These are phyloP conservation scores for Xylaria sp. DNA, from an alignment of 2,329 filamentous ascomycete species.

Conservation along the genomic window DNA sequence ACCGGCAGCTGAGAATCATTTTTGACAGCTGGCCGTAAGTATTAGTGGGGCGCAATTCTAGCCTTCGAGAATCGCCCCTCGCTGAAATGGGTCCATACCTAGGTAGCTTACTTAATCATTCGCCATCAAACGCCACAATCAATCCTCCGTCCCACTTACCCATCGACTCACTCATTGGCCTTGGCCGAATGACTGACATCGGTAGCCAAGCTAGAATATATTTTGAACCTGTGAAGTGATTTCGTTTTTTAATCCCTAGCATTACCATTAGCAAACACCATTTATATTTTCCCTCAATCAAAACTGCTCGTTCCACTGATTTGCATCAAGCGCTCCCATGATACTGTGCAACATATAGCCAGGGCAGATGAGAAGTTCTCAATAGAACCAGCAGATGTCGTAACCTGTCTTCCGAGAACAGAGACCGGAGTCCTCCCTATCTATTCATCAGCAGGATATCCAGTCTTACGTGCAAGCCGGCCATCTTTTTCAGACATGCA, in stretches of 20 bases:
- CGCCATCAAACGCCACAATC: neutral
- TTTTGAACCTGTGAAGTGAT: neutral
- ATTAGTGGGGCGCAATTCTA: too few species aligned
- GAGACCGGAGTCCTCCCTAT: constrained; percentile 1
- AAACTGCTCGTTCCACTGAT: neutral
- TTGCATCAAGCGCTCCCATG: neutral
- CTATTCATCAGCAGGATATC: constrained; percentile 21
- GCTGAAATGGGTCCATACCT: neutral
- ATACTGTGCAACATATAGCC: neutral
- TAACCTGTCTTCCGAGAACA: constrained; percentile 5
- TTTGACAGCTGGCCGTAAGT: constrained; percentile 1
- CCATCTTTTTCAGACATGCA: constrained; percentile 37
- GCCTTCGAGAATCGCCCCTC: neutral
- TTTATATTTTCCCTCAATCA: neutral
- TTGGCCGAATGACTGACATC: constrained; percentile 35
- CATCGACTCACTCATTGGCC: neutral
- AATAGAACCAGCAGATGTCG: neutral
- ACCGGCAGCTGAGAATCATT: neutral
- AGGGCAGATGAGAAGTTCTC: constrained; percentile 2
- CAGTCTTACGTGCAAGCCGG: neutral
- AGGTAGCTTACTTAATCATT: too few species aligned
- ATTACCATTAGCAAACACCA: neutral
- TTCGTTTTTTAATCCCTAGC: neutral
- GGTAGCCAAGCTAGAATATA: neutral
- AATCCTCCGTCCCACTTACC: neutral